These are phyloP conservation scores for Micractinium sp. DNA, from an alignment of 139 green algal genomes.

Conservation along the genomic window DNA sequence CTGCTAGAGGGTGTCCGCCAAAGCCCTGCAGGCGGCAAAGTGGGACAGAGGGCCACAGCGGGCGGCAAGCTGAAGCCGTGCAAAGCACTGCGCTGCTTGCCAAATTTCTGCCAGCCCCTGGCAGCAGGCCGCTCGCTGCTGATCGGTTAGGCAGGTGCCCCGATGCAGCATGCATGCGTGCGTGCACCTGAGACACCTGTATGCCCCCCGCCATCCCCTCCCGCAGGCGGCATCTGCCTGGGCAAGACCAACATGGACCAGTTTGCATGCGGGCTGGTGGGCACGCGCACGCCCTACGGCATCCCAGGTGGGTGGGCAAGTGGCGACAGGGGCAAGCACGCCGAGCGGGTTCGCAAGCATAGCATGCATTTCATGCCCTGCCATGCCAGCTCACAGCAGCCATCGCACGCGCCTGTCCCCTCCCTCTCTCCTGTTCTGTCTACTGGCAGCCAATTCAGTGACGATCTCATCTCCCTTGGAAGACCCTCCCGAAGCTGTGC, in stretches of 20 bases:
- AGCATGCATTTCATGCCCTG: not conserved
- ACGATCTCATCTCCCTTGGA: too few relatives aligned
- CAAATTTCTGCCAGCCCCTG: not conserved
- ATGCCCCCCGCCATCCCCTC: not conserved
- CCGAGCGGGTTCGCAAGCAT: too few relatives aligned
- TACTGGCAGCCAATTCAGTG: too few relatives aligned
- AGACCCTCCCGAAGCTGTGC: too few relatives aligned
- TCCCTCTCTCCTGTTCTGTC: not conserved
- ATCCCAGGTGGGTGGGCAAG: constrained; percentile 32
- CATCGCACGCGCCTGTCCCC: too few relatives aligned
- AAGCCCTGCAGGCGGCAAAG: not conserved
- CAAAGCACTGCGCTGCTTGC: too few relatives aligned
- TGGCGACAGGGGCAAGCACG: too few relatives aligned
- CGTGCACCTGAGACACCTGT: too few relatives aligned
- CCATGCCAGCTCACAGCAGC: not conserved
- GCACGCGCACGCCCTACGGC: constrained; percentile 76
- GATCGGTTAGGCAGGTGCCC: not conserved
- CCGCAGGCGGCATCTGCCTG: constrained; percentile 68
- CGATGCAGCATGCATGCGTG: not conserved
- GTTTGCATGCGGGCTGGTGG: constrained; percentile 84
- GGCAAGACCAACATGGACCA: constrained; percentile 91
- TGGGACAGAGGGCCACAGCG: too few relatives aligned
- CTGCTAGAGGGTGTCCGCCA: not conserved
- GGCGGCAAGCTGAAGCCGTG: too few relatives aligned
- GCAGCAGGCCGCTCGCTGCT: not conserved